Conservation (phyloP, 148 eudicot genomes). For the Rhododendron molle region DNA sequence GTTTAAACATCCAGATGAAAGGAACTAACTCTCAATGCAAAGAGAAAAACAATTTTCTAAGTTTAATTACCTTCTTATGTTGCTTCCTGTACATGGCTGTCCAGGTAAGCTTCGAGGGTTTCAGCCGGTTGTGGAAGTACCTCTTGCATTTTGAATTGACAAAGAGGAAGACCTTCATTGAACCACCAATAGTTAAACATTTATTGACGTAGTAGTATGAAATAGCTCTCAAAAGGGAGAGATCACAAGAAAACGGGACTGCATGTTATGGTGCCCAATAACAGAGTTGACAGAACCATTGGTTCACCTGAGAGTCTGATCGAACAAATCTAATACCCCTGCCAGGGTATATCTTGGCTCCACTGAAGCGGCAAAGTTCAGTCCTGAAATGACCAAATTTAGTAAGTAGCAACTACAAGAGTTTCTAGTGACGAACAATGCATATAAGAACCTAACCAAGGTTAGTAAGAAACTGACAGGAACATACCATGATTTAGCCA, state of each 20-base stretch:
- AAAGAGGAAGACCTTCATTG: constrained; percentile 56
- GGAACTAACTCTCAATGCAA: not conserved
- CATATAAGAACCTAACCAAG: not conserved
- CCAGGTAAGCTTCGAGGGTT: constrained; percentile 68
- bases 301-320: constrained; percentile 47
- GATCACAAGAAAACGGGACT: not conserved
- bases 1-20: not conserved
- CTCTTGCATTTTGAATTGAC: constrained; percentile 64
- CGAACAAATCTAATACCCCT: constrained; percentile 54
- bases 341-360: constrained; percentile 57
- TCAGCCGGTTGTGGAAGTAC: constrained; percentile 64
- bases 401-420: not conserved
- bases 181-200: not conserved
- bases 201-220: not conserved
- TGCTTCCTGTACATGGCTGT: constrained; percentile 71
- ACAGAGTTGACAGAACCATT: not conserved
- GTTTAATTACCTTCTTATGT: constrained; percentile 51
- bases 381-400: constrained; percentile 24
- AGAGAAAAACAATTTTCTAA: not conserved
- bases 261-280: not conserved
- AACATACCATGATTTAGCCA: not conserved
- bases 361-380: constrained; percentile 60
- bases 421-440: not conserved
- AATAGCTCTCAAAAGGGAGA: not conserved
- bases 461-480: not conserved